phyloP scores from a whole-genome alignment of 495 filamentous ascomycete genomes.

The Trichoderma erinaceum region DNA sequence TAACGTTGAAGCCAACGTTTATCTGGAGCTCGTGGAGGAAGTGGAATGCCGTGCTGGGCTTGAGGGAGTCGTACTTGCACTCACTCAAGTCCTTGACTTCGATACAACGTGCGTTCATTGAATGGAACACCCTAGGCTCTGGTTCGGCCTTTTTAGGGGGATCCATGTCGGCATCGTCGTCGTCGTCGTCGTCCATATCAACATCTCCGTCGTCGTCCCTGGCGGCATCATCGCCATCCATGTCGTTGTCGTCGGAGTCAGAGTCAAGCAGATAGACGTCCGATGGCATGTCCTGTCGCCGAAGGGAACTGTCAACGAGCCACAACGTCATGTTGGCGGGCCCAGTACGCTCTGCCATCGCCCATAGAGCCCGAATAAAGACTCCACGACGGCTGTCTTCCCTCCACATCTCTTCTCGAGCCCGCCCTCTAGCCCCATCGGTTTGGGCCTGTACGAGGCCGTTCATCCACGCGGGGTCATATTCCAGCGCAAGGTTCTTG shows the following conservation, averaged over 20 bases:
- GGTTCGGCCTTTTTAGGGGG: background rate
- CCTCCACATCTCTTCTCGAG: background rate
- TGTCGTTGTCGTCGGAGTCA: too few species aligned
- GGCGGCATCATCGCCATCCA: too few species aligned
- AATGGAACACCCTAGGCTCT: background rate
- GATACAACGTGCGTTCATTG: background rate
- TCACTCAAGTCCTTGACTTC: background rate
- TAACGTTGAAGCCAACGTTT: background rate
- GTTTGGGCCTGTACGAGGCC: too few species aligned
- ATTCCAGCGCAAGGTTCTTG: background rate
- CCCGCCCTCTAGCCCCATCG: background rate
- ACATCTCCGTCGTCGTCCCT: too few species aligned
- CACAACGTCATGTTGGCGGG: background rate
- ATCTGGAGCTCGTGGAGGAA: conserved; percentile 1
- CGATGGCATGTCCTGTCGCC: background rate
- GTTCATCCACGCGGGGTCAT: background rate
- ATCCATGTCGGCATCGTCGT: background rate
- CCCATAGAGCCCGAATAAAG: background rate
- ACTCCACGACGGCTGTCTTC: background rate
- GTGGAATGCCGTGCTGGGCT: background rate
- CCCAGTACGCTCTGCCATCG: background rate
- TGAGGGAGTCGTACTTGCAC: background rate
- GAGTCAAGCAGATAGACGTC: background rate
- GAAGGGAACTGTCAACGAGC: background rate
- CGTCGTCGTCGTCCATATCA: background rate